Base-by-base conservation (phyloP, 176 grass and related monocot species). In the Lolium rigidum region DNA sequence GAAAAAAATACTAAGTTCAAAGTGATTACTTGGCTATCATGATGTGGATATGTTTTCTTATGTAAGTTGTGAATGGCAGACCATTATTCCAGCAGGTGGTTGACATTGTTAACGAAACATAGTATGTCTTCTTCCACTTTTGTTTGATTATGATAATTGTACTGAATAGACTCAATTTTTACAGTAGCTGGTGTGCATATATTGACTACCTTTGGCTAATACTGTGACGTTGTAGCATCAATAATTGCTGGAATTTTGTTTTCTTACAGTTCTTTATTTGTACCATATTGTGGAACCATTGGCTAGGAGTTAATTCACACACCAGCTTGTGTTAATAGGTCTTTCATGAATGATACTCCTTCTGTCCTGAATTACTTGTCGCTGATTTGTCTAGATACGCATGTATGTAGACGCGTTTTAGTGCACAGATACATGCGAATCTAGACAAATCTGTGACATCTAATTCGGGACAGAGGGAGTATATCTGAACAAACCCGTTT, bases 131-230 rank as follows among this genome's bases (percentile, higher is more conserved):
- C 49, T 35, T 70, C 8, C 66, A 35, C 22, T 6, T 86, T 60
- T 86, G 21, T 24, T 72, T 49, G 51, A 8, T 76, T 87, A 61
- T 76, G 8, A 82, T 54, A 46, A 57, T 76, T 67, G 2, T 77
- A 77, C 21, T 4, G 3, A 77, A 43, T 15, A 22, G 63, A 31
- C 22, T 62, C 17, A 37, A 10, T 38, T 57, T 47, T 62, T 63
- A 55, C 22, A 56, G n/a, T 31, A 51, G 63, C 47, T 54, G 12
- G 7, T 22, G 38, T 54, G 17, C 28, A 50, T 85, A 26, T 1
- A 43, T 63, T 20, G 50, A 77, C 28, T 26, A 56, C 74, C 50
- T 52, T 41, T 39, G 58, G 31, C 52, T 78, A 58, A 39, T 56
- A 56, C 31, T 77, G 15, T 77, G 9, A 20, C 50, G 54, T 77